Base-by-base conservation (phyloP, 148 eudicot genomes). In the Linanthus parryae region DNA sequence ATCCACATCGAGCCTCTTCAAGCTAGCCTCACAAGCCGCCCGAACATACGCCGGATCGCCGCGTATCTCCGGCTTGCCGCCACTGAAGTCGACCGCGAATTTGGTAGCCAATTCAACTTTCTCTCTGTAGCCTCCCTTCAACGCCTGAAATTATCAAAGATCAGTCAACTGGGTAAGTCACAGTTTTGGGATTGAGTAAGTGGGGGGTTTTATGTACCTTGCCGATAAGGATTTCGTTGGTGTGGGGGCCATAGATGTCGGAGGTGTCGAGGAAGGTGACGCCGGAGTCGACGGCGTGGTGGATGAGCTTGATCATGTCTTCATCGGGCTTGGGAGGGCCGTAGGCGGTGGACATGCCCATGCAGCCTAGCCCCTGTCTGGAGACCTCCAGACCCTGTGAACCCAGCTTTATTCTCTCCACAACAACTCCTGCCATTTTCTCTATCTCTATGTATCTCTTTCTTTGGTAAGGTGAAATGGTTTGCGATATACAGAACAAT, bases 261-360 rank as follows among this genome's bases (percentile, higher is more conserved):
- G 82, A 40, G 54, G 82, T 72, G 50, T 76, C 82, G 13, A 68
- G 72, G 65, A 72, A 66, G 38, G 82, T 76, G 55, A 76, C 39
- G 24, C 82, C 82, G 45, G 30, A 65, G 2, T 27, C 22, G 46
- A 72, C 72, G 20, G 74, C 77, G 42, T 72, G 71, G 52, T 68
- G 54, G 30, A 76, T 54, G 16, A 76, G 49, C 18, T 55, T 44
- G 48, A 56, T 46, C 62, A 74, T 74, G 39, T 42, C 57, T 61
- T 76, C 81, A 68, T 76, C 74, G n/a, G 77, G 52, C 5, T 64
- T 72, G 21, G 81, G 77, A 28, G 71, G 62, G 36, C 72, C 72
- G 10, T 47, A 40, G 8, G 62, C 49, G 44, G 77, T 77, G 44
- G 76, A 67, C 43, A 76, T 72, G 28, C 81, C 73, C 14, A 19